Base-by-base conservation (phyloP, 139 green algal species). In the Pleodorina starrii region DNA sequence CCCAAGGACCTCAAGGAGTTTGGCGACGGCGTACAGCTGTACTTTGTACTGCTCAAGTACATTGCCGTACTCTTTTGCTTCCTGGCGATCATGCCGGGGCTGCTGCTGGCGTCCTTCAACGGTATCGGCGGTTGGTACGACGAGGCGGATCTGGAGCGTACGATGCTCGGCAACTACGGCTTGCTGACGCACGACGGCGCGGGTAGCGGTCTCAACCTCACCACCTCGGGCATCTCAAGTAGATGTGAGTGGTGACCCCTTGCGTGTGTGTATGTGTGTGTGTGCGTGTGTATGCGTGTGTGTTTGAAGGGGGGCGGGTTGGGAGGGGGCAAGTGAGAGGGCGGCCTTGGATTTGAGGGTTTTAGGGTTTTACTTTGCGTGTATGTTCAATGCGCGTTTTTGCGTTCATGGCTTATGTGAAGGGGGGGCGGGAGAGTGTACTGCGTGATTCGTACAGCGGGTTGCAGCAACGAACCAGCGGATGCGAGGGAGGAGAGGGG, bases 21-120 rank as follows among this genome's bases (percentile, higher is more conserved):
- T 51, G 91, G 91, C n/a, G 74, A 91, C 43, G 91, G 91, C 38
- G 50, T 92, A 12, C 83, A 87, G 59, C 66, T 94, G 16, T 94
- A 94, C 80, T 94, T 94, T 74, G 75, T 89, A 36, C 80, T 93
- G 32, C 73, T 94, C 29, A 92, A 94, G 82, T 69, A 79, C 80
- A 80, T 48, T 6, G 71, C 85, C n/a, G 36, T 87, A 1, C 32
- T 87, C 12, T 93, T 93, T 48, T 73, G 42, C 16, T 50, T 76
- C 44, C 79, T 93, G 38, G 74, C 85, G 10, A 11, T 89, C 17
- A 32, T 79, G 16, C 79, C 85, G 6, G 90, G 36, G 5, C 36
- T 91, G 46, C 27, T 72, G 32, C 36, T 71, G n/a, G 35, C 84
- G 5, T 29, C 81, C 5, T 51, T 89, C 35, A 81, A 68, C 44